Evolutionary conservation across 2,329 filamentous ascomycete genomes (phyloP).

Genomic region (Pseudohalonectria lignicola): DNA sequence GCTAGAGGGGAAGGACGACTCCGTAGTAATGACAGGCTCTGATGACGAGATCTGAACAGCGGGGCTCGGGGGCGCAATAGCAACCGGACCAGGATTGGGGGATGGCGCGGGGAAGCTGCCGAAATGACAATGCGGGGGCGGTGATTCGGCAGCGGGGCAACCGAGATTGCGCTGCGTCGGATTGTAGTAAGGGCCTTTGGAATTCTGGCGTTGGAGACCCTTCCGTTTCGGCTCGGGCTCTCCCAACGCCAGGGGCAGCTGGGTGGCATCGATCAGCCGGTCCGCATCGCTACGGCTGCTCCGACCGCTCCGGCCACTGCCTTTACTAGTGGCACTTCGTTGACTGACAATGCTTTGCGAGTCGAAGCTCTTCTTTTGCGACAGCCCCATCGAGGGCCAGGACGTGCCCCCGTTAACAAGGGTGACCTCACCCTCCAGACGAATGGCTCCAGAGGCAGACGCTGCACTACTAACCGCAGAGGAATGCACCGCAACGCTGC

Average conservation of each 20-base stretch:
- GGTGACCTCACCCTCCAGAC: slow-evolving; percentile 42
- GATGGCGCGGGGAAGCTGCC: no score
- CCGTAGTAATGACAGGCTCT: no score
- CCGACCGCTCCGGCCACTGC: slow-evolving; percentile 33
- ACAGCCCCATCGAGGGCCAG: slow-evolving; percentile 5
- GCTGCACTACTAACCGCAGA: slow-evolving; percentile 13
- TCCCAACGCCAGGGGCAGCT: slow-evolving; percentile 40
- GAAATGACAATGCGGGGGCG: no score
- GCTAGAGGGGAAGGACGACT: no score
- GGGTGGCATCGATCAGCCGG: slow-evolving; percentile 60
- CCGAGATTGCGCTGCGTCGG: no score
- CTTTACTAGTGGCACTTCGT: slow-evolving; percentile 33
- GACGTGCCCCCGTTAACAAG: slow-evolving; percentile 37
- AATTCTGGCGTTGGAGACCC: slow-evolving; percentile 5
- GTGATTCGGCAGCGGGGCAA: no score
- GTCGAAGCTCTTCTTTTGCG: slow-evolving; percentile 21
- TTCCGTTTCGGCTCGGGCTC: slow-evolving; percentile 7
- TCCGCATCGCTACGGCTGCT: slow-evolving; percentile 55
- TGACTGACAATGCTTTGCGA: slow-evolving; percentile 25
- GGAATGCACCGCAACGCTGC: slow-evolving; percentile 7
- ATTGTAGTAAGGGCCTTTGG: slow-evolving; percentile 5
- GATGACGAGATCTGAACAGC: no score
- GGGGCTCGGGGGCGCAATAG: no score
- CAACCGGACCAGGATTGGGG: no score
- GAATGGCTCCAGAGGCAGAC: background rate